Evolutionary conservation across 2,329 filamentous ascomycete species (phyloP).

Genomic region (Sphaerostilbella broomeana): DNA sequence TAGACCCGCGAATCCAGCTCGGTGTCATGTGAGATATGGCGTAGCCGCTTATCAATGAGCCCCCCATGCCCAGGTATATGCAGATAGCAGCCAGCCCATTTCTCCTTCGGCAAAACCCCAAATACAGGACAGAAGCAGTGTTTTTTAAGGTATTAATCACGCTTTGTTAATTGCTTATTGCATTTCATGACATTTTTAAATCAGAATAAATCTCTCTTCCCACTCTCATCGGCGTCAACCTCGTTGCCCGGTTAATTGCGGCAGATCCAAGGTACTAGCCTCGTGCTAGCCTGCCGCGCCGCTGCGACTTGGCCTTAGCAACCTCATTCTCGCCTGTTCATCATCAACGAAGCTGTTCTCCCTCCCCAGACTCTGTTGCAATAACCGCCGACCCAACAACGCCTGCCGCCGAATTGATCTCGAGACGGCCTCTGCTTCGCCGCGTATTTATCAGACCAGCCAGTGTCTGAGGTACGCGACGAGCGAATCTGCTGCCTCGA

Average conservation of each 20-base stretch:
- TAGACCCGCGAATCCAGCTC: constrained; percentile 3
- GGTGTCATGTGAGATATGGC: constrained; percentile 16
- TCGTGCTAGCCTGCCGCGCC: constrained; percentile 15
- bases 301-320: constrained; percentile 16
- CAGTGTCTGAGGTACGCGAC: constrained; percentile 4
- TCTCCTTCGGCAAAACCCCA: no score
- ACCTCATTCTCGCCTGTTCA: constrained; percentile 16
- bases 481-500: neutral
- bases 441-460: neutral
- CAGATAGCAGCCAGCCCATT: constrained; percentile 6
- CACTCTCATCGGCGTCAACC: neutral
- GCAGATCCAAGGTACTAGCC: constrained; percentile 1
- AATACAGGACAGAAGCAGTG: no score
- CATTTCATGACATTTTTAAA: no score
- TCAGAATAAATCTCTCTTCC: no score
- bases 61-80: constrained; percentile 1
- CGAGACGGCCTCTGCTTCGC: constrained; percentile 5
- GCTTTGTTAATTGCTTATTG: no score
- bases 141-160: no score
- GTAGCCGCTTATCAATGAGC: constrained; percentile 14
- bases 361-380: no score
- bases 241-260: constrained; percentile 8
- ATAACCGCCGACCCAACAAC: constrained; percentile 1
- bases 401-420: constrained; percentile 5
- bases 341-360: constrained; percentile 4